A percentile compares a stretch with the other conserved stretches of the same genome.
Evolutionary conservation across 495 filamentous ascomycete species (phyloP).

Genomic region (Lentithecium fluviatile): DNA sequence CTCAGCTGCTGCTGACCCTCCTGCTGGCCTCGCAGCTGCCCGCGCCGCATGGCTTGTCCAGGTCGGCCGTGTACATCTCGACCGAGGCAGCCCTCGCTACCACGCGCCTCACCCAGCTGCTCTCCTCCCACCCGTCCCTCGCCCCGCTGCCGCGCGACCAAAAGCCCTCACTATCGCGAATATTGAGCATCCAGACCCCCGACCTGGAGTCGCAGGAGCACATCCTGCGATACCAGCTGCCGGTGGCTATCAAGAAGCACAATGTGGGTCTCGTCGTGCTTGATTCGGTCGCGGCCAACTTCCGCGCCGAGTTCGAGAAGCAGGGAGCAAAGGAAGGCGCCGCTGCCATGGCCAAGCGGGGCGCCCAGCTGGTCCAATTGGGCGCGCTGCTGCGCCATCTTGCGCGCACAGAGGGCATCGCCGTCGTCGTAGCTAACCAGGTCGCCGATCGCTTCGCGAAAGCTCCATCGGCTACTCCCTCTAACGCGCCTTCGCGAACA

Average conservation of each 20-base stretch:
- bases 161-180: constrained; percentile 63
- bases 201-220: constrained; percentile 96
- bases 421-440: constrained; percentile 91
- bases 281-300: constrained; percentile 92
- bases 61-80: constrained; percentile 84
- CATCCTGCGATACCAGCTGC: constrained; percentile 87
- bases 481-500: constrained; percentile 17
- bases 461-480: constrained; percentile 2
- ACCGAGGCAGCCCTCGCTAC: constrained; percentile 86
- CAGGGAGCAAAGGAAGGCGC: constrained; percentile 34
- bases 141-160: constrained; percentile 45
- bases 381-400: constrained; percentile 75
- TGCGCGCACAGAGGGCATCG: constrained; percentile 68
- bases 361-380: constrained; percentile 68
- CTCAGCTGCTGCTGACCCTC: constrained; percentile 84
- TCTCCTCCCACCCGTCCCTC: constrained; percentile 64
- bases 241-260: constrained; percentile 72
- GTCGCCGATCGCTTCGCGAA: constrained; percentile 80
- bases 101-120: constrained; percentile 72
- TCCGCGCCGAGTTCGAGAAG: constrained; percentile 80
- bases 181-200: constrained; percentile 78
- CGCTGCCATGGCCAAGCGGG: constrained; percentile 57
- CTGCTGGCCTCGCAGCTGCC: constrained; percentile 80
- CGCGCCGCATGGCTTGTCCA: constrained; percentile 64
- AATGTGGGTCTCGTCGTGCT: constrained; percentile 77